Evolutionary conservation across 2,329 filamentous ascomycete species (phyloP).

Genomic region (Fusarium nisikadoi): DNA sequence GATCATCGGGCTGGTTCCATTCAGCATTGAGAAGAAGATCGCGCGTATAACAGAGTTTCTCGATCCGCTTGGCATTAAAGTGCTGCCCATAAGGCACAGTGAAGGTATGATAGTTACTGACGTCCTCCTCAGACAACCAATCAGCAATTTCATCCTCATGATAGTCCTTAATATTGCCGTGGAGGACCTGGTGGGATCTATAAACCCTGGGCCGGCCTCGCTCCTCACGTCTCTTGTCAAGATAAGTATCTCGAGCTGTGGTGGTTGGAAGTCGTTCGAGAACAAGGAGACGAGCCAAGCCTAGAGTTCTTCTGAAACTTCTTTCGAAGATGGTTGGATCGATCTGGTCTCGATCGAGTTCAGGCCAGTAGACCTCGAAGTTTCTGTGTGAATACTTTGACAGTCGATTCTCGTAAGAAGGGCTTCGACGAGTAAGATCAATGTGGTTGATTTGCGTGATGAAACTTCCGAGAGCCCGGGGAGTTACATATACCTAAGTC

Average conservation of each 20-base stretch:
- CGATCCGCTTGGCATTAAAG: constrained; percentile 76
- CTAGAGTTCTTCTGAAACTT: constrained; percentile 78
- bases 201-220: constrained; percentile 72
- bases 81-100: constrained; percentile 73
- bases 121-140: constrained; percentile 80
- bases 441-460: constrained; percentile 86
- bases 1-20: constrained; percentile 82
- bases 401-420: constrained; percentile 87
- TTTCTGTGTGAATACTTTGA: constrained; percentile 87
- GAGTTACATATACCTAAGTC: constrained; percentile 78
- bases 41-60: constrained; percentile 83
- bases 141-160: constrained; percentile 86
- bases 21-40: constrained; percentile 86
- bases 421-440: constrained; percentile 81
- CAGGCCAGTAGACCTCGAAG: constrained; percentile 85
- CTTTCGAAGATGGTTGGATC: constrained; percentile 90
- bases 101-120: constrained; percentile 83
- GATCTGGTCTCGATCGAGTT: constrained; percentile 77
- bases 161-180: constrained; percentile 80
- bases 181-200: constrained; percentile 48
- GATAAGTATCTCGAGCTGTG: constrained; percentile 74
- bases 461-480: constrained; percentile 80
- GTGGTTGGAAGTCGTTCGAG: constrained; percentile 80
- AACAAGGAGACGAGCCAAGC: constrained; percentile 81
- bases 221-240: constrained; percentile 75